phyloP scores from a whole-genome alignment of 2,329 filamentous ascomycete species.

The Arachnopeziza araneosa region DNA sequence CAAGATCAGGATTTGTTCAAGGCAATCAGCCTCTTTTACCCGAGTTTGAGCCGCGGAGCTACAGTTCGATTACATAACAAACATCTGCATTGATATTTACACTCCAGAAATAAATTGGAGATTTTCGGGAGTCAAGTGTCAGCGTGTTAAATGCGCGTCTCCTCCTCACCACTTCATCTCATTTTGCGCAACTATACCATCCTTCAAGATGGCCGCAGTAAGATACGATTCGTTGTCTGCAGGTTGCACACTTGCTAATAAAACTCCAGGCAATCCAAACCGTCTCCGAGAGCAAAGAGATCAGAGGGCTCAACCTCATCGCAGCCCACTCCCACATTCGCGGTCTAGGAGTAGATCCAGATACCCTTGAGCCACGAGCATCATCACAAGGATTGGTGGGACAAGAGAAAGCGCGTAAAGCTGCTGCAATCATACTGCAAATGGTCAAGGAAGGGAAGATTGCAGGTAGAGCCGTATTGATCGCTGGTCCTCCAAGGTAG shows the following conservation, averaged over 20 bases:
- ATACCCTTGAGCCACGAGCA: conserved; percentile 79
- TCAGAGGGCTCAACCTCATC: conserved; percentile 93
- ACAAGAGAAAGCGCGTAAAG: conserved; percentile 93
- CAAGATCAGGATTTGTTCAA: too few species aligned
- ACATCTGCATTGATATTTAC: background rate
- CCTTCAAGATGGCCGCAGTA: conserved; percentile 27
- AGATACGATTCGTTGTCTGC: conserved; percentile 1
- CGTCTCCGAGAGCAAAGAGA: conserved; percentile 91
- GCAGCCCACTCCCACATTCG: conserved; percentile 97
- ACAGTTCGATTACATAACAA: background rate
- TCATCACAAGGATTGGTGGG: conserved; percentile 91
- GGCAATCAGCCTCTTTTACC: too few species aligned
- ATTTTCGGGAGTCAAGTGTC: background rate
- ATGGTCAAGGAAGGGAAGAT: conserved; percentile 99
- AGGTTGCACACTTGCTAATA: conserved; percentile 3
- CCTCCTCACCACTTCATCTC: background rate
- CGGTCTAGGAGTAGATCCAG: conserved; percentile 86
- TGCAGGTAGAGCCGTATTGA: conserved; percentile 87
- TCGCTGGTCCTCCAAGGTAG: conserved; percentile 84
- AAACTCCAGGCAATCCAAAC: conserved; percentile 60
- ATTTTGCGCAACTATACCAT: conserved; percentile 5
- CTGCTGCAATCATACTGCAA: conserved; percentile 90
- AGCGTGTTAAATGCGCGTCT: conserved; percentile 1
- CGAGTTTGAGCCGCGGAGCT: background rate
- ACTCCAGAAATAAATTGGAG: background rate